phyloP scores from a whole-genome alignment of 176 grass and related monocot genomes.

The Poa pratensis region DNA sequence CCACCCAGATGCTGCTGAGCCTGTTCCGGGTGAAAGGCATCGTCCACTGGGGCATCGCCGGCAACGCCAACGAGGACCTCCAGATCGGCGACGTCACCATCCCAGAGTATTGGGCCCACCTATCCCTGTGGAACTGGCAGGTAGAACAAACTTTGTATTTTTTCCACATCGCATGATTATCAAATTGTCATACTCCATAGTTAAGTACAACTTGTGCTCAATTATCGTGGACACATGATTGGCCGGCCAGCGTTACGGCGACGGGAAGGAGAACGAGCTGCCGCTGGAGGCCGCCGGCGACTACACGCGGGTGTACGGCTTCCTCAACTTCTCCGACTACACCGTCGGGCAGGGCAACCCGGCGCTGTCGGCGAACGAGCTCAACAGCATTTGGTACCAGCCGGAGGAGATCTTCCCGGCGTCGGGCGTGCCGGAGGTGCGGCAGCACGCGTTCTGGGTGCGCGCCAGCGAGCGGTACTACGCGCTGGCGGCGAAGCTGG shows the following conservation, averaged over 20 bases:
- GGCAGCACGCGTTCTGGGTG: conserved; percentile 74
- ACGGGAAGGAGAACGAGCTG: conserved; percentile 45
- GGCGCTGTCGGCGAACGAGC: conserved; percentile 23
- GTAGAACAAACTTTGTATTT: too few relatives aligned
- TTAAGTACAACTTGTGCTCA: too few relatives aligned
- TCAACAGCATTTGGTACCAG: conserved; percentile 73
- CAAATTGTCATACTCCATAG: too few relatives aligned
- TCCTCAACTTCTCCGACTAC: conserved; percentile 74
- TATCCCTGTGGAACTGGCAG: conserved; percentile 65
- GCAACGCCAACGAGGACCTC: conserved; percentile 58
- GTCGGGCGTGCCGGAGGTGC: conserved; percentile 53
- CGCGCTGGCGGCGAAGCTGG: conserved; percentile 36
- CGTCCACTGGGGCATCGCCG: conserved; percentile 66
- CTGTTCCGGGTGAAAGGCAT: conserved; percentile 64
- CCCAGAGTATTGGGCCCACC: conserved; percentile 60
- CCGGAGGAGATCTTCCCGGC: conserved; percentile 63
- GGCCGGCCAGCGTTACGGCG: conserved; percentile 35
- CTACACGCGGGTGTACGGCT: conserved; percentile 54
- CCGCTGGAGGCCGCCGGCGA: conserved; percentile 53
- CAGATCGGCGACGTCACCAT: conserved; percentile 71
- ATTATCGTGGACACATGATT: too few relatives aligned
- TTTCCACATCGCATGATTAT: too few relatives aligned
- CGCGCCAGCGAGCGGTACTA: conserved; percentile 44
- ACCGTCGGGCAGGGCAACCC: not conserved
- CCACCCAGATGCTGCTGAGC: conserved; percentile 59